Evolutionary conservation across 2,329 filamentous ascomycete genomes (phyloP).

Genomic region (Graphiopsis chlorocephala): DNA sequence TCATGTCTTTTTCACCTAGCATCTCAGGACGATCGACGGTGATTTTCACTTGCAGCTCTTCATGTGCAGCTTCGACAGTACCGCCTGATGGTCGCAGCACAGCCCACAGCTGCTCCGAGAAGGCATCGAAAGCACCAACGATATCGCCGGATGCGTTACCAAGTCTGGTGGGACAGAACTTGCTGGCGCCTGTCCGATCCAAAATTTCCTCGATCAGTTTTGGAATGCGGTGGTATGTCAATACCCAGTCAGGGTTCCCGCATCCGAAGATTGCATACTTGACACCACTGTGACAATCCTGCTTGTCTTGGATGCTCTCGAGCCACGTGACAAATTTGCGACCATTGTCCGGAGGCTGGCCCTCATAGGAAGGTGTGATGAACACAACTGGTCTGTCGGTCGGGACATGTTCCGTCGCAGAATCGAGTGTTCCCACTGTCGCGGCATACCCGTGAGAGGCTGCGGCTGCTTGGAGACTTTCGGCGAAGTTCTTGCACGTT

Average conservation of each 20-base stretch:
- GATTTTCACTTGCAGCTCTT: background rate
- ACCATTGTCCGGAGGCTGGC: constrained; percentile 44
- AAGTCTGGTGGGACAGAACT: constrained; percentile 33
- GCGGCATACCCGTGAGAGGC: constrained; percentile 37
- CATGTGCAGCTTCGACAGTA: background rate
- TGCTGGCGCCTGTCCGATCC: constrained; percentile 31
- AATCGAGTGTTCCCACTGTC: constrained; percentile 36
- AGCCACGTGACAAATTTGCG: constrained; percentile 43
- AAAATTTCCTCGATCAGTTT: constrained; percentile 36
- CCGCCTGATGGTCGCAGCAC: background rate
- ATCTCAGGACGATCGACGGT: constrained; percentile 2
- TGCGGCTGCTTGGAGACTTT: constrained; percentile 37
- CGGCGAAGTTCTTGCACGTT: constrained; percentile 43
- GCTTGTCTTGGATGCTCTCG: constrained; percentile 8
- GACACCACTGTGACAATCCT: constrained; percentile 32
- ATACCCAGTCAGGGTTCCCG: constrained; percentile 43
- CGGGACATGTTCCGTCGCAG: constrained; percentile 27
- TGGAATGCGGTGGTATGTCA: constrained; percentile 43
- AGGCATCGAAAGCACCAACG: constrained; percentile 42
- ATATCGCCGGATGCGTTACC: constrained; percentile 39
- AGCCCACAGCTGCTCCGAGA: constrained; percentile 24
- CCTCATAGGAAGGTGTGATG: constrained; percentile 43
- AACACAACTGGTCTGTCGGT: constrained; percentile 39
- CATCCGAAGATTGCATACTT: constrained; percentile 43
- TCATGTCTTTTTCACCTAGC: constrained; percentile 16